A percentile compares a stretch with the other conserved stretches of the same genome.
phyloP scores from a whole-genome alignment of 805 yeast species.

The Cyberlindnera samutprakarnensis region DNA sequence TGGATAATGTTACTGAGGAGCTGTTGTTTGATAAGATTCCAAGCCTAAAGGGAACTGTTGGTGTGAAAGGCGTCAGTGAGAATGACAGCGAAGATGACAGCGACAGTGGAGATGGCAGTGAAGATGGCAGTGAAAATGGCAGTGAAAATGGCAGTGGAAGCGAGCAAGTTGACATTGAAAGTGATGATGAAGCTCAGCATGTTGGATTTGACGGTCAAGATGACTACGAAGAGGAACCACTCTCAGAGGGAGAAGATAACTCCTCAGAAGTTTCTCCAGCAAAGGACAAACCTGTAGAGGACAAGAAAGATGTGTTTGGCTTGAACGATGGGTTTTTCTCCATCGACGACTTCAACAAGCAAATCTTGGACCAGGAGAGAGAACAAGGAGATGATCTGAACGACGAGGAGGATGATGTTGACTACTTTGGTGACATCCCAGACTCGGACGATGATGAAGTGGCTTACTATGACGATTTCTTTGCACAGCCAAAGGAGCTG shows the following conservation, averaged over 20 bases:
- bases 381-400: slow-evolving; percentile 23
- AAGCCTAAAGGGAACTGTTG: slow-evolving; percentile 31
- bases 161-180: slow-evolving; percentile 15
- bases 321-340: slow-evolving; percentile 81
- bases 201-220: no score
- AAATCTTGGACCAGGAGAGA: slow-evolving; percentile 57
- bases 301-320: slow-evolving; percentile 44
- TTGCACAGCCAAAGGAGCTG: slow-evolving; percentile 31
- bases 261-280: slow-evolving; percentile 28
- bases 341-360: slow-evolving; percentile 75
- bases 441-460: slow-evolving; percentile 40
- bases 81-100: slow-evolving; percentile 18
- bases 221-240: slow-evolving; percentile 13
- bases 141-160: slow-evolving; percentile 2
- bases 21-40: slow-evolving; percentile 52
- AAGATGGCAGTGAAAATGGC: slow-evolving; percentile 12
- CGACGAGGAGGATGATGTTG: slow-evolving; percentile 45
- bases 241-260: slow-evolving; percentile 18
- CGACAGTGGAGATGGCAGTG: slow-evolving; percentile 8
- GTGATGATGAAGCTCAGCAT: slow-evolving; percentile 2
- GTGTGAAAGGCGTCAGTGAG: slow-evolving; percentile 6
- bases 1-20: slow-evolving; percentile 68
- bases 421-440: slow-evolving; percentile 43
- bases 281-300: slow-evolving; percentile 30
- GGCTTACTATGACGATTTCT: slow-evolving; percentile 44